phyloP scores from a whole-genome alignment of 2,329 filamentous ascomycete species.

The Alternaria ventricosa region DNA sequence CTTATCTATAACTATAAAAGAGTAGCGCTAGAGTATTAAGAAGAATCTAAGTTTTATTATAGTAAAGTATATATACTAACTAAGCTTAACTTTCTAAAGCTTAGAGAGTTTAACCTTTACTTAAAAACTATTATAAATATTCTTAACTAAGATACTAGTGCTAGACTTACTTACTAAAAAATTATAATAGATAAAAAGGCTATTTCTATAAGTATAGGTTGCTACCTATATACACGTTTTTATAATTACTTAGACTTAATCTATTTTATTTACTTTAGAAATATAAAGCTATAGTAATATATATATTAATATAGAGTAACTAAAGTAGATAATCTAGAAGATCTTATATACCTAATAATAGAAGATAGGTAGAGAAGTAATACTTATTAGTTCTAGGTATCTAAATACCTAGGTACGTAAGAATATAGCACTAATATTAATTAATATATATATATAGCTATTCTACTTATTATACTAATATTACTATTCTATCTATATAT shows the following conservation, averaged over 20 bases:
- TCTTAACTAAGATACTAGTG: constrained; percentile 13
- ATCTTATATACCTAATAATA: constrained; percentile 6
- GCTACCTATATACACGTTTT: constrained; percentile 9
- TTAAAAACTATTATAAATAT: constrained; percentile 11
- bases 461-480: background rate
- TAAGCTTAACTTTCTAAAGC: constrained; percentile 17
- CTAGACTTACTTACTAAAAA: constrained; percentile 12
- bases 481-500: background rate
- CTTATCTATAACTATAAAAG: constrained; percentile 14
- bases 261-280: background rate
- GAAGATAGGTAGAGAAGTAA: constrained; percentile 8
- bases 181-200: constrained; percentile 19
- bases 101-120: constrained; percentile 12
- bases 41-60: constrained; percentile 11
- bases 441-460: background rate
- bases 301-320: constrained; percentile 13
- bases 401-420: background rate
- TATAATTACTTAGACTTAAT: constrained; percentile 4
- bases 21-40: constrained; percentile 19
- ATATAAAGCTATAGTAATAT: constrained; percentile 17
- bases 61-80: constrained; percentile 26
- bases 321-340: constrained; percentile 9
- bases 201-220: constrained; percentile 11
- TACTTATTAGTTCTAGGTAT: constrained; percentile 6
- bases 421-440: background rate